Base-by-base conservation (phyloP, 495 filamentous ascomycete species). In the Massariosphaeria phaeospora region DNA sequence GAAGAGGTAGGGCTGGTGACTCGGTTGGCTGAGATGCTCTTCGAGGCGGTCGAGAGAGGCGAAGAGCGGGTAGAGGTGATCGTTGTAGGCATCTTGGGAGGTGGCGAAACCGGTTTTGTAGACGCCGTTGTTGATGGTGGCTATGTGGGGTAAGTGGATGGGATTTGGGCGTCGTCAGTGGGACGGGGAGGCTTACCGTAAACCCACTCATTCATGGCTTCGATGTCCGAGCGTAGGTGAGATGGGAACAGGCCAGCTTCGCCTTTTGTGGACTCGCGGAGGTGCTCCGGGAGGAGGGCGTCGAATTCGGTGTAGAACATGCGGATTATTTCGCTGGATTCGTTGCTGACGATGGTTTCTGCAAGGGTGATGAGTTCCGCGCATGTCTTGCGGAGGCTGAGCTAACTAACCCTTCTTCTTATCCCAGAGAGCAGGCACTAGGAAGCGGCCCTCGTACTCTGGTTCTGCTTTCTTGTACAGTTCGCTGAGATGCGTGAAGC, bases 101-200 rank as follows among this genome's bases (percentile, higher is more conserved):
- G 79, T 83, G 27, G 82, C 81, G 67, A 85, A 85, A 44, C 82
- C 82, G 59, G 76, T 75, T 66, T 84, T 85, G 74, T 93, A 93
- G 27, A 91, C 86, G 27, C 87, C 88, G 66, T 90, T 89, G 68
- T 95, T 95, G 66, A 95, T 73, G 52, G 83, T n/a, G n/a, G n/a
- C n/a, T n/a, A n/a, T n/a, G n/a, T n/a, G n/a, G n/a, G n/a, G n/a
- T n/a, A n/a, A n/a, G n/a, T n/a, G n/a, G n/a, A n/a, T n/a, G n/a
- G n/a, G n/a, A n/a, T n/a, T n/a, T n/a, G n/a, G n/a, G n/a, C n/a
- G n/a, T n/a, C n/a, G n/a, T n/a, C n/a, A n/a, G n/a, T n/a, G n/a
- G n/a, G n/a, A n/a, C n/a, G n/a, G n/a, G n/a, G n/a, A n/a, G n/a
- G n/a, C n/a, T n/a, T 78, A 62, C 85, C 75, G 70, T 91, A 91